A percentile compares a stretch with the other conserved stretches of the same genome.
Evolutionary conservation across 2,329 filamentous ascomycete species (phyloP).

Genomic region (Neocucurbitaria cava): DNA sequence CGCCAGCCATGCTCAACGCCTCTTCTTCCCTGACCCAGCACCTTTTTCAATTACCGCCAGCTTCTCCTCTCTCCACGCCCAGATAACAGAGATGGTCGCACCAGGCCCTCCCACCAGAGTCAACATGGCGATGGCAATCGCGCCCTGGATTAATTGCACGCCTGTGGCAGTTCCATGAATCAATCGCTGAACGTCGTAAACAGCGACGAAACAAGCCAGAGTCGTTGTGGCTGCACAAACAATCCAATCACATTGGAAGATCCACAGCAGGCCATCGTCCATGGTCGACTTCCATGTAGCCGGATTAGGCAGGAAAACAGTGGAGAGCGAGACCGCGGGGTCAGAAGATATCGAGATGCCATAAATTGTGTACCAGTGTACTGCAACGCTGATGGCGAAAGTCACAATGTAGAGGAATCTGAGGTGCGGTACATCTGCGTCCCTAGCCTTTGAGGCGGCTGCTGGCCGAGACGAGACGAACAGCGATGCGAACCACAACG

Average conservation of each 20-base stretch:
- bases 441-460: slow-evolving; percentile 7
- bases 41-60: slow-evolving; percentile 16
- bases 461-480: slow-evolving; percentile 6
- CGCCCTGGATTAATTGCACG: slow-evolving; percentile 13
- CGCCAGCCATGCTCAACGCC: background rate
- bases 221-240: background rate
- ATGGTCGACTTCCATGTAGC: slow-evolving; percentile 12
- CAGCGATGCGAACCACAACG: slow-evolving; percentile 20
- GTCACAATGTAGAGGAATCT: slow-evolving; percentile 15
- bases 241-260: slow-evolving; percentile 32
- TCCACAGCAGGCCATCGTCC: slow-evolving; percentile 16
- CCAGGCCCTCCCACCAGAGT: slow-evolving; percentile 16
- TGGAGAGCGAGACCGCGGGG: slow-evolving; percentile 10
- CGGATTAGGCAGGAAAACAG: slow-evolving; percentile 18
- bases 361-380: slow-evolving; percentile 17
- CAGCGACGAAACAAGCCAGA: slow-evolving; percentile 13
- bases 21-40: slow-evolving; percentile 13
- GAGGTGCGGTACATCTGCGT: slow-evolving; percentile 13
- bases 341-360: slow-evolving; percentile 18
- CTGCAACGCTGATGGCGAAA: slow-evolving; percentile 8
- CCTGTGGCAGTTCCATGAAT: slow-evolving; percentile 10
- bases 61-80: slow-evolving; percentile 26
- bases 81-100: slow-evolving; percentile 18
- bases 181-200: slow-evolving; percentile 20
- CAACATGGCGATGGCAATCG: slow-evolving; percentile 8